Conservation (phyloP, 208 protist species). For the Wallacemonas sp. region DNA sequence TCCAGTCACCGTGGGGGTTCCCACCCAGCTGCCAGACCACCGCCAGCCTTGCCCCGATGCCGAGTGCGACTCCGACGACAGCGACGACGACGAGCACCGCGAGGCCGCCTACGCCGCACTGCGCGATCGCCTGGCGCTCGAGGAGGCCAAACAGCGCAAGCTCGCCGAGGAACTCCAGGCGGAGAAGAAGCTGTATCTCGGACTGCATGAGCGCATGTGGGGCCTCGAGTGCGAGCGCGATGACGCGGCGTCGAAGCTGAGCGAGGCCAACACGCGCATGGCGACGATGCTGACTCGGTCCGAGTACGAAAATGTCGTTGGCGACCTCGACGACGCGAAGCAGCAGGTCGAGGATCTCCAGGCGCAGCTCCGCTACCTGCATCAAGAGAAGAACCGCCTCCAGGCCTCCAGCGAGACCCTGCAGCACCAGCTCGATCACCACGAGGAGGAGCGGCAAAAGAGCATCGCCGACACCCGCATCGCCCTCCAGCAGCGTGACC, state of each 20-base stretch:
- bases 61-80: too few species aligned
- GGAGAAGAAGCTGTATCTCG: slow-evolving; percentile 54
- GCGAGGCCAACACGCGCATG: slow-evolving; percentile 30
- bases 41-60: too few species aligned
- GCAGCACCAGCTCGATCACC: slow-evolving; percentile 22
- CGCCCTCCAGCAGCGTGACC: slow-evolving; percentile 2
- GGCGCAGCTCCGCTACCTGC: slow-evolving; percentile 30
- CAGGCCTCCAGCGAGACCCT: slow-evolving; percentile 20
- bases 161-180: slow-evolving; percentile 48
- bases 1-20: too few species aligned
- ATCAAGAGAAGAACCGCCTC: slow-evolving; percentile 15
- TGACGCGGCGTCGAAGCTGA: slow-evolving; percentile 25
- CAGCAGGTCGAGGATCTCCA: slow-evolving; percentile 23
- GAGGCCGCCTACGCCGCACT: slow-evolving; percentile 19
- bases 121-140: slow-evolving; percentile 44
- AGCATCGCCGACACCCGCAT: background rate
- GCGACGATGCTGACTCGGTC: slow-evolving; percentile 46
- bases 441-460: slow-evolving; percentile 20
- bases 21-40: too few species aligned
- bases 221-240: slow-evolving; percentile 55
- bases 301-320: slow-evolving; percentile 42
- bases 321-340: slow-evolving; percentile 32
- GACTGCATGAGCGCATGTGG: slow-evolving; percentile 76
- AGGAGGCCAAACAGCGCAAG: slow-evolving; percentile 35
- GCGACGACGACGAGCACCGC: slow-evolving; percentile 17